Base-by-base conservation (phyloP, 768 basidiomycete genomes). In the Suillus ampliporus region DNA sequence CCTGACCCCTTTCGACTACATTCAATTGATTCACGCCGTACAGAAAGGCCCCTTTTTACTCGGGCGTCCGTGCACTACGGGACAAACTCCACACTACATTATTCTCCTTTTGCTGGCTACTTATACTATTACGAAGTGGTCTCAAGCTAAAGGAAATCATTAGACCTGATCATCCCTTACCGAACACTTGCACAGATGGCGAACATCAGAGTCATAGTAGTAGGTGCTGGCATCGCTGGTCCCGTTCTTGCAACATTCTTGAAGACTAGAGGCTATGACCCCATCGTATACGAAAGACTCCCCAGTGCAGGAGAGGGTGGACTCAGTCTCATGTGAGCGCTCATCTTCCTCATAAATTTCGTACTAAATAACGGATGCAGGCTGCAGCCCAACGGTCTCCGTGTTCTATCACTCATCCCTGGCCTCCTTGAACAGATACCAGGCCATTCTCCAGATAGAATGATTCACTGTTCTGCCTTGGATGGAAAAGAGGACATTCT, bases 211-310 rank as follows among this genome's bases (percentile, higher is more conserved):
- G 75, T 80, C 34, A 74, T 80, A 61, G 71, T 80, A 51, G 74
- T 75, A 10, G 80, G 80, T 23, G 71, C 71, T 21, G 80, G 80
- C 4, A 74, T 80, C 41, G 79, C 77, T 13, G 80, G 80, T 14
- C 77, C 79, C 17, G 74, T 79, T 4, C 74, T 81, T 43, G 78
- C 77, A 1, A 69, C 77, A 28, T 70, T 78, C 15, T 71, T 81
- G 35, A 79, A 76, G 58, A 65, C 68, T 26, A 76, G 77, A 59
- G 79, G 79, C 15, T 80, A 77, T 61, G 66, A 74, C 3, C 77
- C 78, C 10, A 66, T 79, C 51, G 63, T 80, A 0, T 80, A 78
- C 62, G 79, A 80, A 51, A 59, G 74, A 66, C 41, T 69, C 43
- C 50, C 61, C 6, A 47, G 58, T 23, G 26, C 66, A 40, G 37